Conservation (phyloP, 140 eudicot species). For the Anethum foeniculum region DNA sequence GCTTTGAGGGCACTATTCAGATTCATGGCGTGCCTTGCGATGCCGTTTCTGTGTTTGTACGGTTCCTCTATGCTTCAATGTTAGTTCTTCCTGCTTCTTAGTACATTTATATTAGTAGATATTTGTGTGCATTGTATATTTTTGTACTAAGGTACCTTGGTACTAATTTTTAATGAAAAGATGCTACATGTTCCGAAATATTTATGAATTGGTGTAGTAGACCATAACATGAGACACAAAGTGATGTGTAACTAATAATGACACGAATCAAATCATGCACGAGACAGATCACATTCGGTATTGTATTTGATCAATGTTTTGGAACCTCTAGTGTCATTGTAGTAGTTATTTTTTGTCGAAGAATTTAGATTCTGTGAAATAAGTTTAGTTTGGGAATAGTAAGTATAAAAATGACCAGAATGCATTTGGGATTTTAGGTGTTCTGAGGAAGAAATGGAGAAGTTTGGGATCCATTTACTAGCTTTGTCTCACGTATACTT, state of each 20-base stretch:
- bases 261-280: too few species aligned
- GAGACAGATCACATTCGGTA: too few species aligned
- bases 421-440: constrained; percentile 42
- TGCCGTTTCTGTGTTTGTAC: constrained; percentile 69
- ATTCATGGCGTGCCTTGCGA: constrained; percentile 90
- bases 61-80: constrained; percentile 59
- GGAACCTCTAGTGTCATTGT: background rate
- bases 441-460: constrained; percentile 62
- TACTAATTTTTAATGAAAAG: too few species aligned
- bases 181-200: background rate
- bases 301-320: background rate
- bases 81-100: constrained; percentile 25
- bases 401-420: constrained; percentile 16
- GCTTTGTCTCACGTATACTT: constrained; percentile 76
- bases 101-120: background rate
- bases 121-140: background rate
- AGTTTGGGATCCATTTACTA: constrained; percentile 70
- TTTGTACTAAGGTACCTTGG: background rate
- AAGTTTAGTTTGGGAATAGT: background rate
- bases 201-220: background rate
- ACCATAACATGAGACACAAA: background rate
- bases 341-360: too few species aligned
- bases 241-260: too few species aligned
- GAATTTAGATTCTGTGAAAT: background rate
- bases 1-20: constrained; percentile 46